A percentile compares a stretch with the other conserved stretches of the same genome.
phyloP scores from a whole-genome alignment of 78 protist species.

The Protostelium mycophagum region DNA sequence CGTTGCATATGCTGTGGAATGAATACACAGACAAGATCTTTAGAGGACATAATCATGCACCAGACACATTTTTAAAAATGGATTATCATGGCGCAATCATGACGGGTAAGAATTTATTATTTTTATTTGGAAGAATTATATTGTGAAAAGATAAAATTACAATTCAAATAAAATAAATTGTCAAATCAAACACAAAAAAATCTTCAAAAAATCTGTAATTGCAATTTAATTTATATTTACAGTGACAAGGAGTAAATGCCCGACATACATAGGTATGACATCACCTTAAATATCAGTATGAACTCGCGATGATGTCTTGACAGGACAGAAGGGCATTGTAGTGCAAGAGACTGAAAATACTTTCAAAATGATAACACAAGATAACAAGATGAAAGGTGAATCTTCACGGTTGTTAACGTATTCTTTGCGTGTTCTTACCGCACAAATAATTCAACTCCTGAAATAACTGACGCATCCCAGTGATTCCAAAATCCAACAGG shows the following conservation, averaged over 20 bases:
- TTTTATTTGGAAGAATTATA: no score
- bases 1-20: slow-evolving; percentile 34
- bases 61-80: slow-evolving; percentile 14
- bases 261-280: slow-evolving; percentile 19
- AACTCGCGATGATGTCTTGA: neutral
- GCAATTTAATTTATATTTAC: no score
- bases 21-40: slow-evolving; percentile 38
- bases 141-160: no score
- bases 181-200: no score
- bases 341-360: slow-evolving; percentile 58
- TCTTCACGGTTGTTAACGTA: neutral
- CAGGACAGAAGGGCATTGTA: slow-evolving; percentile 35
- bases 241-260: slow-evolving; percentile 32
- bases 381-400: slow-evolving; percentile 49
- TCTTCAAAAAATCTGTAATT: no score
- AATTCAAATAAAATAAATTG: neutral
- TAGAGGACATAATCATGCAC: slow-evolving; percentile 2
- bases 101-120: neutral
- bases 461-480: neutral
- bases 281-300: no score
- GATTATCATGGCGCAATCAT: slow-evolving; percentile 52
- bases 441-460: neutral
- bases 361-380: slow-evolving; percentile 44
- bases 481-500: slow-evolving; percentile 30
- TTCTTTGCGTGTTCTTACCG: neutral